These are phyloP conservation scores for Ceratobasidium papillatum DNA, from an alignment of 1,284 basidiomycete species.

Conservation along the genomic window DNA sequence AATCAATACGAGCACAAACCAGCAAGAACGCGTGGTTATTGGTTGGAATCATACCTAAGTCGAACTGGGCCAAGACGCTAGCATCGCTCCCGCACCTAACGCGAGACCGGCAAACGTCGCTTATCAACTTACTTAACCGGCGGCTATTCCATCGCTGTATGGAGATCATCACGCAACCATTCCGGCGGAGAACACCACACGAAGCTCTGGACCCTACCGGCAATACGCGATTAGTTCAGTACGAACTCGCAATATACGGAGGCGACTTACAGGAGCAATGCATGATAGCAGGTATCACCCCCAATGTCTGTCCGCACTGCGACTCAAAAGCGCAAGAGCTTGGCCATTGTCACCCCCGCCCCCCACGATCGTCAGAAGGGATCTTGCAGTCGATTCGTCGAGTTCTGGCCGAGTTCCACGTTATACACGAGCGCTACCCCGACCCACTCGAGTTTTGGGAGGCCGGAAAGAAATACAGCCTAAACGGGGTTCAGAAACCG, in stretches of 20 bases:
- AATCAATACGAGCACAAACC: background rate
- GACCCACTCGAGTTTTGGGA: background rate
- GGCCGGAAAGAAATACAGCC: background rate
- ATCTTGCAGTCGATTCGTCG: background rate
- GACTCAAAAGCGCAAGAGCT: background rate
- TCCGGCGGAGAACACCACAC: background rate
- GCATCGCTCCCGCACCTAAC: background rate
- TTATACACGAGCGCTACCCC: background rate
- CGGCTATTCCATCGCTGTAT: constrained; percentile 23
- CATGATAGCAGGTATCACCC: background rate
- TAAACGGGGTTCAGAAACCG: background rate
- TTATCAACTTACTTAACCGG: background rate
- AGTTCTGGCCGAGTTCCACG: background rate
- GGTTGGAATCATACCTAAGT: background rate
- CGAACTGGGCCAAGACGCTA: constrained; percentile 11
- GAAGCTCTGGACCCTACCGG: constrained; percentile 6
- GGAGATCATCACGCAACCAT: background rate
- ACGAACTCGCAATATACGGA: background rate
- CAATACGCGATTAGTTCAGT: background rate
- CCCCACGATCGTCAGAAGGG: background rate
- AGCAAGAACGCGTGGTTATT: constrained; percentile 9
- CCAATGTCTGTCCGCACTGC: background rate
- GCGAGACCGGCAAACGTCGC: background rate
- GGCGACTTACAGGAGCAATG: constrained; percentile 2
- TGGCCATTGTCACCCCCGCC: background rate